Conservation (phyloP, 129 eudicot genomes). For the Rutidosis leptorrhynchoides region DNA sequence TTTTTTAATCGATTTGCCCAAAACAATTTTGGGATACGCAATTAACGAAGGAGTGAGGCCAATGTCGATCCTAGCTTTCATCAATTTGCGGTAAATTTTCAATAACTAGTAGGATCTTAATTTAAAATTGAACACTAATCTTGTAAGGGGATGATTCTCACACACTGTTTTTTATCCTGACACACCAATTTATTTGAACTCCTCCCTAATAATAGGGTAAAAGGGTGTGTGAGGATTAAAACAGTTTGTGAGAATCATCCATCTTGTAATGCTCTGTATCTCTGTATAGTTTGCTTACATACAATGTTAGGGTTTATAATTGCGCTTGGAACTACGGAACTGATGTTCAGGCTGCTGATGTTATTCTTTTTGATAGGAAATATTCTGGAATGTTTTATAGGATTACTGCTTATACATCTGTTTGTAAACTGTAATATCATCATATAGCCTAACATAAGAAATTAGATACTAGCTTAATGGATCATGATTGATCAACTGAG, state of each 20-base stretch:
- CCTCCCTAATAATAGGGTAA: too few relatives aligned
- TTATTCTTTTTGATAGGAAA: too few relatives aligned
- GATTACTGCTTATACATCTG: background rate
- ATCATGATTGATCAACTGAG: background rate
- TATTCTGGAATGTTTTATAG: background rate
- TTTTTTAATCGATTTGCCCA: background rate
- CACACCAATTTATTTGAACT: too few relatives aligned
- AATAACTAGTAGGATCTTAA: background rate
- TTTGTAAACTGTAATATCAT: background rate
- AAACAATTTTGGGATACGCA: background rate
- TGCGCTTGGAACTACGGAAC: too few relatives aligned
- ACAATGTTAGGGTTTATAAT: too few relatives aligned
- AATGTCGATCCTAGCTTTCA: background rate
- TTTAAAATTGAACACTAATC: background rate
- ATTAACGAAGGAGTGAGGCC: background rate
- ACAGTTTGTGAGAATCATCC: too few relatives aligned
- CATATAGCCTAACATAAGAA: background rate
- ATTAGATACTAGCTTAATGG: background rate
- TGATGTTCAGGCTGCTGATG: too few relatives aligned
- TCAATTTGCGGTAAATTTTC: background rate
- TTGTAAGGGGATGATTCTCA: too few relatives aligned
- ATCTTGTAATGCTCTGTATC: too few relatives aligned
- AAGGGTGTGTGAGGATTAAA: too few relatives aligned
- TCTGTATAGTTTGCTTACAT: too few relatives aligned
- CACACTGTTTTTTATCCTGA: too few relatives aligned